Base-by-base conservation (phyloP, 1,284 basidiomycete genomes). In the Austroboletus novae-zelandiae region DNA sequence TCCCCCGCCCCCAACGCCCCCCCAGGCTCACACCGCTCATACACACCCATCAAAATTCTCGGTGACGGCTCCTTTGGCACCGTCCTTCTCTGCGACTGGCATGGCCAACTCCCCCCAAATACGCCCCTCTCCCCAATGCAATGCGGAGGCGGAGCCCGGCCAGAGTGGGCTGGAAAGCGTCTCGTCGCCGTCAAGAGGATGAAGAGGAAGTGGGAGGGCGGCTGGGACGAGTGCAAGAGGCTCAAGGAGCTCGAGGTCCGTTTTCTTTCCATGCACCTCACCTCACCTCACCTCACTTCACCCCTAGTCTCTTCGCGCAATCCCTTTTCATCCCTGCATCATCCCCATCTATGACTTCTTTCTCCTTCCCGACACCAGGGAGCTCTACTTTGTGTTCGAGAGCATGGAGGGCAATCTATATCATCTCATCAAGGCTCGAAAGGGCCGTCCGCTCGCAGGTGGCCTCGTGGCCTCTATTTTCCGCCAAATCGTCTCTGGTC, bases 331-430 rank as follows among this genome's bases (percentile, higher is more conserved):
- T 72, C 91, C 91, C 37, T 95, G 97, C 71, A 94, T 98, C 74
- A 98, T 99, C 68, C 95, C 97, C 47, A 80, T 99, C 56, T 99
- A 99, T 77, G 97, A 99, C 72, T 96, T 94, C 63, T 99, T 98
- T 74, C 89, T 98, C 60, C 85, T 95, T 43, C 95, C 95, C 1
- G 80, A 85, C 56, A 85, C 92, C 48, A 92, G 91, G 70, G 94
- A 99, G 73, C 90, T 99, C 60, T 98, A 98, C 73, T 98, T 99
- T 67, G 97, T 99, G 46, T 99, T 99, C 71, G 97, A 99, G 74
- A 95, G 94, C 68, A 99, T 99, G 97, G 97, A 99, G 72, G 97
- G 97, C 61, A 99, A 99, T 71, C 83, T 99, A 51, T 99, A 97
- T 72, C 97, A 99, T 72, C 89, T 99, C 72, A 97, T 98, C 71